A percentile compares a stretch with the other conserved stretches of the same genome.
These are phyloP conservation scores for Postia placenta DNA, from an alignment of 768 basidiomycete species.

Conservation along the genomic window DNA sequence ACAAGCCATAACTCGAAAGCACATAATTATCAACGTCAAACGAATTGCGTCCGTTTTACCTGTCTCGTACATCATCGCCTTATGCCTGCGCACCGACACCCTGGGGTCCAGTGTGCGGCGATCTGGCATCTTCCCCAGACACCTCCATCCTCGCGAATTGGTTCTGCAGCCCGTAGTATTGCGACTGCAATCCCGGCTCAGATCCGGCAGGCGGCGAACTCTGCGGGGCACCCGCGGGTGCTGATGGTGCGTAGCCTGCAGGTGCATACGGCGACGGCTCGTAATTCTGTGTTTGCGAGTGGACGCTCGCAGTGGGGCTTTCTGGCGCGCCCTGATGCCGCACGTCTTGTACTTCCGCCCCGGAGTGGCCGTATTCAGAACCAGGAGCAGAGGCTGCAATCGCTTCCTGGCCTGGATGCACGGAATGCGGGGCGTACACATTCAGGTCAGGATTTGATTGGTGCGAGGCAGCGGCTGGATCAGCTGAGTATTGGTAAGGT, in stretches of 20 bases:
- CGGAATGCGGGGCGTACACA: background rate
- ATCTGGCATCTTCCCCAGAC: conserved; percentile 12
- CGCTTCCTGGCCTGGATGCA: background rate
- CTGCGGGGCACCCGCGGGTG: background rate
- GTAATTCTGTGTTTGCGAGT: conserved; percentile 13
- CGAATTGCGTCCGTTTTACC: no score
- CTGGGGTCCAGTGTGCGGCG: conserved; percentile 11
- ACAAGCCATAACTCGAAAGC: no score
- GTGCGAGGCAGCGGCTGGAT: background rate
- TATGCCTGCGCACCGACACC: conserved; percentile 23
- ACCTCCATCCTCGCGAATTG: conserved; percentile 21
- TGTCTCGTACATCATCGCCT: no score
- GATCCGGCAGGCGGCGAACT: conserved; percentile 1
- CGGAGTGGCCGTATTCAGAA: background rate
- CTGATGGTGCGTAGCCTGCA: background rate
- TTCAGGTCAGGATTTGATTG: background rate
- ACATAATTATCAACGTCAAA: no score
- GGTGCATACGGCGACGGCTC: conserved; percentile 3
- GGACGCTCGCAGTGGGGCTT: conserved; percentile 8
- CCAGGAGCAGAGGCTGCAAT: background rate
- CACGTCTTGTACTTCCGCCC: background rate
- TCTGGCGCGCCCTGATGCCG: conserved; percentile 7
- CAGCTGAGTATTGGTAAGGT: background rate
- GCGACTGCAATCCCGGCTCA: conserved; percentile 11
- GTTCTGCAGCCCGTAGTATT: conserved; percentile 17